These are phyloP conservation scores for Bombardia bombarda DNA, from an alignment of 495 filamentous ascomycete species.

Conservation along the genomic window DNA sequence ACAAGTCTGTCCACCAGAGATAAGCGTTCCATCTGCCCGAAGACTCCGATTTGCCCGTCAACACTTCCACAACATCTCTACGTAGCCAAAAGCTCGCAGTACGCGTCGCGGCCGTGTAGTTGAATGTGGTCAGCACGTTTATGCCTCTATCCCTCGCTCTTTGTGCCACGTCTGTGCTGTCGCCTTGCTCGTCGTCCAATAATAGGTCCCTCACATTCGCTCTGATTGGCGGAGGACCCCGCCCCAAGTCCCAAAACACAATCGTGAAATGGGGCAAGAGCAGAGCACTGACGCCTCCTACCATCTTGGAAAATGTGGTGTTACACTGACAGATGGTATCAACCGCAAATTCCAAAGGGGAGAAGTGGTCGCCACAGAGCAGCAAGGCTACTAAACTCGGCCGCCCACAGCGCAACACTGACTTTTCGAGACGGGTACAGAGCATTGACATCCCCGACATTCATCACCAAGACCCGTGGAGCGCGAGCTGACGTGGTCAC, in stretches of 20 bases:
- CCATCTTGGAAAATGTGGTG: constrained; percentile 7
- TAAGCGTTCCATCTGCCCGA: constrained; percentile 15
- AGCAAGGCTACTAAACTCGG: constrained; percentile 24
- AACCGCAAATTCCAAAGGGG: constrained; percentile 20
- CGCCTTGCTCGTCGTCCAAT: neutral
- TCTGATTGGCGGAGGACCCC: constrained; percentile 2
- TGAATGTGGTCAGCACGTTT: constrained; percentile 14
- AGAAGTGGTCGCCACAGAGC: constrained; percentile 21
- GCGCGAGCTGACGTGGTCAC: constrained; percentile 22
- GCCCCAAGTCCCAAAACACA: constrained; percentile 21
- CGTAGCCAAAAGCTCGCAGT: constrained; percentile 22
- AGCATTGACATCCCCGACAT: constrained; percentile 7
- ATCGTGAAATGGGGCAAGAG: constrained; percentile 19
- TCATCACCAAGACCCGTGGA: constrained; percentile 9
- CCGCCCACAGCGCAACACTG: constrained; percentile 17
- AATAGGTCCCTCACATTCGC: neutral
- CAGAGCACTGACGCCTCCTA: neutral
- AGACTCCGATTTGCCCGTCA: constrained; percentile 3
- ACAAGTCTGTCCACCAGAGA: constrained; percentile 14
- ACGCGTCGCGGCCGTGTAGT: constrained; percentile 10
- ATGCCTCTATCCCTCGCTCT: neutral
- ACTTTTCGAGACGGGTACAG: constrained; percentile 11
- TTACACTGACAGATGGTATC: constrained; percentile 18
- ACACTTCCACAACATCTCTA: constrained; percentile 18
- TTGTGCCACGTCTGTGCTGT: neutral